phyloP scores from a whole-genome alignment of 2,329 filamentous ascomycete genomes.

The Ophiocordyceps sinensis region DNA sequence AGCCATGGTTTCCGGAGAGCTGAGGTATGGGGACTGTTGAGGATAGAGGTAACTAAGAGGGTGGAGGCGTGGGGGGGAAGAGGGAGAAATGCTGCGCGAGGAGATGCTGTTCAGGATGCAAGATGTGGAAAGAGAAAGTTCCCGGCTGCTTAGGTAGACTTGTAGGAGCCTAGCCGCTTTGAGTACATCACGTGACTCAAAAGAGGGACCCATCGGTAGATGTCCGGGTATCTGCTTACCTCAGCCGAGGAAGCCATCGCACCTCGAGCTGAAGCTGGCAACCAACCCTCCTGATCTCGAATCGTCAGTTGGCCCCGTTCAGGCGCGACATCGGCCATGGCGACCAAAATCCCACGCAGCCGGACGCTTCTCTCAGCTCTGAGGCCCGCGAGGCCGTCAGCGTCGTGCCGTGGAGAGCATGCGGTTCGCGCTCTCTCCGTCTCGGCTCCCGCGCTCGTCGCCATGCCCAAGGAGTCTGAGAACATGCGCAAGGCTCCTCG shows the following conservation, averaged over 20 bases:
- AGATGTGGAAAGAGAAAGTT: conserved; percentile 6
- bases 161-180: conserved; percentile 4
- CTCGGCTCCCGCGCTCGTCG: conserved; percentile 34
- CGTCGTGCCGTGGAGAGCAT: conserved; percentile 19
- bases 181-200: conserved; percentile 9
- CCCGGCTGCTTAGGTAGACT: conserved; percentile 7
- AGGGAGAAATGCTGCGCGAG: conserved; percentile 8
- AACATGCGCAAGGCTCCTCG: conserved; percentile 55
- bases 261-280: neutral
- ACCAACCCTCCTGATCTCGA: conserved; percentile 1
- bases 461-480: conserved; percentile 43
- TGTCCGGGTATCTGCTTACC: neutral
- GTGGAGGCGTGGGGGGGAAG: conserved; percentile 4
- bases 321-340: conserved; percentile 32
- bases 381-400: conserved; percentile 32
- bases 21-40: conserved; percentile 4
- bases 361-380: conserved; percentile 41
- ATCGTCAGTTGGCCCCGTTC: conserved; percentile 30
- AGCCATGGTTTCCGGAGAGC: conserved; percentile 34
- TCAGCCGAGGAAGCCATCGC: neutral
- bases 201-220: neutral
- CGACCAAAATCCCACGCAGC: conserved; percentile 43
- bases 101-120: conserved; percentile 5
- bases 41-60: conserved; percentile 2
- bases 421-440: conserved; percentile 35